Conservation (phyloP, 805 yeast species). For the Myxozyma geophila region DNA sequence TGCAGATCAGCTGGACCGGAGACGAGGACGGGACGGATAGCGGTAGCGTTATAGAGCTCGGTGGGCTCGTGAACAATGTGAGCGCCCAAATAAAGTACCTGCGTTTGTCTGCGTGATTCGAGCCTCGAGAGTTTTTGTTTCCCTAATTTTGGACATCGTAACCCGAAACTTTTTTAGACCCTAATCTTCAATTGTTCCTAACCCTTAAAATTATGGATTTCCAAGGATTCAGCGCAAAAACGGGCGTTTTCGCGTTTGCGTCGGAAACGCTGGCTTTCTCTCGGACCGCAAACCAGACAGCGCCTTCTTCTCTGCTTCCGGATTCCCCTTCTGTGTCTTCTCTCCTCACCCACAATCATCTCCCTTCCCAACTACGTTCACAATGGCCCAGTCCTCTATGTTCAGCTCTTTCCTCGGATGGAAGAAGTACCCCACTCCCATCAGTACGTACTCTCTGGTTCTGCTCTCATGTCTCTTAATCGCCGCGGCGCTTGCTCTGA, state of each 20-base stretch:
- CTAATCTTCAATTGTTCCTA: no score
- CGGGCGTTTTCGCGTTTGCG: no score
- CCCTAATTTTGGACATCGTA: no score
- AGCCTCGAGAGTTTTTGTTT: no score
- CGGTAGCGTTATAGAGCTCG: not conserved
- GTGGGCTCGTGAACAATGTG: not conserved
- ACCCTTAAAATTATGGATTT: no score
- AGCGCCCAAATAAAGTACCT: no score
- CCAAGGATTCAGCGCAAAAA: no score
- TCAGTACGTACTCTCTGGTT: constrained; percentile 36
- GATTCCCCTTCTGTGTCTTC: not conserved
- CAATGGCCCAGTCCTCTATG: constrained; percentile 15
- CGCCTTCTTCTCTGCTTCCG: not conserved
- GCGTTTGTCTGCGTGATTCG: no score
- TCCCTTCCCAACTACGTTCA: not conserved
- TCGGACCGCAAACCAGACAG: not conserved
- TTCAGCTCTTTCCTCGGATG: constrained; percentile 20
- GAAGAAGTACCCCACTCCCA: constrained; percentile 41
- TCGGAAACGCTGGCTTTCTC: no score
- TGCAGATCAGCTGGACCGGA: not conserved
- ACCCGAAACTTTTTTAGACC: no score
- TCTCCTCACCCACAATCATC: not conserved
- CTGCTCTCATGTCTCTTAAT: not conserved
- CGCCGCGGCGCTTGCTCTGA: constrained; percentile 16
- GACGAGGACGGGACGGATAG: no score